Conservation (phyloP, 352 stramenopile species). For the Phytophthora foliorum region DNA sequence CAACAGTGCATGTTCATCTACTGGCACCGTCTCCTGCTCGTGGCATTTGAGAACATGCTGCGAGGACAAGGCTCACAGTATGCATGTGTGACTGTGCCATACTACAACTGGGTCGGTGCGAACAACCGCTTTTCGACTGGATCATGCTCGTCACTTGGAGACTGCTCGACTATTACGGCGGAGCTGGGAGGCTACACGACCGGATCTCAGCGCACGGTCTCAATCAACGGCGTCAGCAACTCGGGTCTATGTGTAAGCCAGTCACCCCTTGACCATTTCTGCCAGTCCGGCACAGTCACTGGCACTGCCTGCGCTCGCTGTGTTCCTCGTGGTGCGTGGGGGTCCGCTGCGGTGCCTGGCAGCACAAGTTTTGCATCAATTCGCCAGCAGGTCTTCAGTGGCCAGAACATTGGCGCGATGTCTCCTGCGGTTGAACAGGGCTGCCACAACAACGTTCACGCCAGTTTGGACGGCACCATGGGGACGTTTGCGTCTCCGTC, state of each 20-base stretch:
- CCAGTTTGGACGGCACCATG: constrained; percentile 58
- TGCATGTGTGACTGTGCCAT: constrained; percentile 81
- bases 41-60: constrained; percentile 88
- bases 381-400: constrained; percentile 57
- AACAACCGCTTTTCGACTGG: constrained; percentile 47
- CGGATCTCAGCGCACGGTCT: constrained; percentile 27
- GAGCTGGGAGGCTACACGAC: constrained; percentile 53
- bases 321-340: constrained; percentile 63
- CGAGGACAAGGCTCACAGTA: constrained; percentile 58
- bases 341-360: constrained; percentile 31
- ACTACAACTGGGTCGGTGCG: constrained; percentile 81
- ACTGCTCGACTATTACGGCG: constrained; percentile 53
- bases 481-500: constrained; percentile 53
- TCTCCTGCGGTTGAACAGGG: constrained; percentile 53
- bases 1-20: constrained; percentile 85
- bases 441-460: constrained; percentile 73
- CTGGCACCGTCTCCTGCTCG: constrained; percentile 79
- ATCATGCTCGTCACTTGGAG: constrained; percentile 51
- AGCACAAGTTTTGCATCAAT: constrained; percentile 56
- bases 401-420: constrained; percentile 64
- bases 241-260: constrained; percentile 50
- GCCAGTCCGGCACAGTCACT: constrained; percentile 38
- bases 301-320: constrained; percentile 47
- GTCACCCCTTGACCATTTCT: constrained; percentile 66
- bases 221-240: constrained; percentile 57